Evolutionary conservation across 129 eudicot genomes (phyloP).

Genomic region (Artemisia annua): DNA sequence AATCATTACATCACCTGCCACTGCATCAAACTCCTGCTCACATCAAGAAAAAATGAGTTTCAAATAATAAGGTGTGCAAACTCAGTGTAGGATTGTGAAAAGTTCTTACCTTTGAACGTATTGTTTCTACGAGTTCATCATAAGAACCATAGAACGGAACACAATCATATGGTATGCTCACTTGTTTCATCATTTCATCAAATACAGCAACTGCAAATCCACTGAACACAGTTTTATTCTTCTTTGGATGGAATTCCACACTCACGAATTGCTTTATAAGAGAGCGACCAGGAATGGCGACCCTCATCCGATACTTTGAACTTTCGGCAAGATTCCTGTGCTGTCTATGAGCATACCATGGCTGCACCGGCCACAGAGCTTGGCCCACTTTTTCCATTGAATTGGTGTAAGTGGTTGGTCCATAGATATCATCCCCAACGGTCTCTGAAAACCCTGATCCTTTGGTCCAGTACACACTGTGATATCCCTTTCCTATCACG

Average conservation of each 20-base stretch:
- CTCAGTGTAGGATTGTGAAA: not conserved
- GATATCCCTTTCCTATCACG: conserved; percentile 43
- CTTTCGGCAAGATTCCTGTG: conserved; percentile 42
- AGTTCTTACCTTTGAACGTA: conserved; percentile 31
- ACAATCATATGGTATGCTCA: conserved; percentile 48
- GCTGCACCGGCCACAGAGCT: conserved; percentile 43
- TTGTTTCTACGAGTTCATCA: conserved; percentile 35
- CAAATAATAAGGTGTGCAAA: not conserved
- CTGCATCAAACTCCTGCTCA: conserved; percentile 41
- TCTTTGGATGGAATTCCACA: conserved; percentile 27
- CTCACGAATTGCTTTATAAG: conserved; percentile 45
- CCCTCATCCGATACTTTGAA: conserved; percentile 28
- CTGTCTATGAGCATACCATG: conserved; percentile 37
- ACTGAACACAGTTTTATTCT: conserved; percentile 20
- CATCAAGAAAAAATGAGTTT: not conserved
- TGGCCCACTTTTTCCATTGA: conserved; percentile 20
- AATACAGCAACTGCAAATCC: conserved; percentile 59
- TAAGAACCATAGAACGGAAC: conserved; percentile 44
- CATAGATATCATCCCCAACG: conserved; percentile 15
- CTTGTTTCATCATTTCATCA: conserved; percentile 35
- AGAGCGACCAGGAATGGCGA: conserved; percentile 48
- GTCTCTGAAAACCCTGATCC: conserved; percentile 44
- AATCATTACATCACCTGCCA: conserved; percentile 51
- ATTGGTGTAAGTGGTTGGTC: conserved; percentile 6
- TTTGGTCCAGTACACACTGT: conserved; percentile 50